phyloP scores from a whole-genome alignment of 345 rosid genomes.

The Eucalyptus cloeziana region DNA sequence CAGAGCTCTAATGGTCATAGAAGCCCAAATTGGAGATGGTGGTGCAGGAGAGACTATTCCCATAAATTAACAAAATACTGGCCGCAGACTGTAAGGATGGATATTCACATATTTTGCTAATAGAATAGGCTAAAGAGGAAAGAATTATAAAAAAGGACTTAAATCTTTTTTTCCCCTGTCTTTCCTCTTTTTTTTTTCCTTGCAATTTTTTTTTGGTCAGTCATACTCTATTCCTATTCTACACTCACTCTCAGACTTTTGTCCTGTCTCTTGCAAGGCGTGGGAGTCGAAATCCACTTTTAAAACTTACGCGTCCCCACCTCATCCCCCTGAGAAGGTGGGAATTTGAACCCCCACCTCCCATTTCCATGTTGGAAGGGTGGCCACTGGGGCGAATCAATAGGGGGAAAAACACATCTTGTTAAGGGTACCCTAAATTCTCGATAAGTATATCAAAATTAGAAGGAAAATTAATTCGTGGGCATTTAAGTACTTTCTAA shows the following conservation, averaged over 20 bases:
- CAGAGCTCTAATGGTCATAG: background rate
- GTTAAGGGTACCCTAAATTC: background rate
- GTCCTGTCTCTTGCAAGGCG: too few species aligned
- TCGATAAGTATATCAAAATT: background rate
- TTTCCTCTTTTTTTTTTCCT: background rate
- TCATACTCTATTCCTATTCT: too few species aligned
- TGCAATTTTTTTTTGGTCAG: too few species aligned
- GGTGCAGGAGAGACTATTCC: background rate
- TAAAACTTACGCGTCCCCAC: too few species aligned
- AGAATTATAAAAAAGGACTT: background rate
- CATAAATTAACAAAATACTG: background rate
- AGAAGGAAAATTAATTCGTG: background rate
- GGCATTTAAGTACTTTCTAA: background rate
- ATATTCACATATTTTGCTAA: background rate
- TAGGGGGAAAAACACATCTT: background rate
- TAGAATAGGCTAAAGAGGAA: background rate
- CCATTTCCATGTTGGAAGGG: too few species aligned
- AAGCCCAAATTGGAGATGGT: background rate
- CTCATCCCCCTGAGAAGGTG: too few species aligned
- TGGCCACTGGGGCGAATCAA: too few species aligned
- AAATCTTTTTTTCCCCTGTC: background rate
- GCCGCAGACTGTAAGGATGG: background rate
- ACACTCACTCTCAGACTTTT: too few species aligned
- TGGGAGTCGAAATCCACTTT: too few species aligned
- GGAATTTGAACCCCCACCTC: too few species aligned